Evolutionary conservation across 1,139 yeast species (phyloP).

Genomic region (Lodderomyces parapsilosis): DNA sequence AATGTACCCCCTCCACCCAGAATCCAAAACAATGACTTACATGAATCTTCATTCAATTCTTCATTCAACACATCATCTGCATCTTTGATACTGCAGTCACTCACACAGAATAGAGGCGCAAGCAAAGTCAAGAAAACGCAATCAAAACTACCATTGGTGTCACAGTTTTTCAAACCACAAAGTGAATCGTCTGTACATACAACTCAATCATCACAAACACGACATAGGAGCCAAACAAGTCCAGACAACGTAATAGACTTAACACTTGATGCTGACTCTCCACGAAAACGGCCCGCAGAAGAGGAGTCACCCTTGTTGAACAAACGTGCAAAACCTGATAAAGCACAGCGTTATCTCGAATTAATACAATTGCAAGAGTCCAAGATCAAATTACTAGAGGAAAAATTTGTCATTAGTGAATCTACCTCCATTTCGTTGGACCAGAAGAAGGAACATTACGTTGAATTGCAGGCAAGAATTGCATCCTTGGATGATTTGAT

Average conservation of each 20-base stretch:
- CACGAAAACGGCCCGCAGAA: constrained; percentile 3
- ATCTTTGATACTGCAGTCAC: background rate
- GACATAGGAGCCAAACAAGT: background rate
- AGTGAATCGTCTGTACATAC: background rate
- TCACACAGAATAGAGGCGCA: background rate
- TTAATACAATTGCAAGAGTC: constrained; percentile 21
- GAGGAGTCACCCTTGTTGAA: background rate
- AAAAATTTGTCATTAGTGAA: constrained; percentile 29
- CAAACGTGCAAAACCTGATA: background rate
- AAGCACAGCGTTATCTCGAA: background rate
- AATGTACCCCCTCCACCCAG: constrained; percentile 8
- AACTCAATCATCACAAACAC: background rate
- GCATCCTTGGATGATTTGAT: constrained; percentile 13
- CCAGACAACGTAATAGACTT: constrained; percentile 7
- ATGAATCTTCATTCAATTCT: constrained; percentile 1
- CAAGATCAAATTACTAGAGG: constrained; percentile 26
- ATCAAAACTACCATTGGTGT: constrained; percentile 4
- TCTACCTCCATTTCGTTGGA: constrained; percentile 38
- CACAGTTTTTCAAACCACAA: constrained; percentile 4
- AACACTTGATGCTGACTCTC: constrained; percentile 8
- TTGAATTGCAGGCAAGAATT: constrained; percentile 22
- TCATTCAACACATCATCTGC: constrained; percentile 2
- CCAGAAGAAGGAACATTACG: constrained; percentile 28
- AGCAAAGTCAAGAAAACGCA: constrained; percentile 1
- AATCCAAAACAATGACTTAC: background rate